Conservation (phyloP, 2,329 filamentous ascomycete genomes). For the Plenodomus lindquistii region DNA sequence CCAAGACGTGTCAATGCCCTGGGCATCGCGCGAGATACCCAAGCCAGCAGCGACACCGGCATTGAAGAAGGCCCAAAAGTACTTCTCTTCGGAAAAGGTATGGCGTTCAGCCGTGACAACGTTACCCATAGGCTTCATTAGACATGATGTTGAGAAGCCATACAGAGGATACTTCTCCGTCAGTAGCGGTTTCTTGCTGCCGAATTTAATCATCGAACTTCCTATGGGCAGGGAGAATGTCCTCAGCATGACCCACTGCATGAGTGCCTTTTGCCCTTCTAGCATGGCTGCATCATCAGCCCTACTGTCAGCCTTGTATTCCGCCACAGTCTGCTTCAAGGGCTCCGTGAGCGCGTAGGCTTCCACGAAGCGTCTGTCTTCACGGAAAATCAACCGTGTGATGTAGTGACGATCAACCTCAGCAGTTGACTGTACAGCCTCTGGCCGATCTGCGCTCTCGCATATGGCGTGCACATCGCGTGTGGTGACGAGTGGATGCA, state of each 20-base stretch:
- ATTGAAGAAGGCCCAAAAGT: constrained; percentile 98
- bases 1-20: constrained; percentile 97
- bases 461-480: constrained; percentile 81
- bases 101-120: constrained; percentile 91
- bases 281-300: constrained; percentile 87
- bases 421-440: constrained; percentile 74
- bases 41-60: constrained; percentile 92
- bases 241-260: constrained; percentile 81
- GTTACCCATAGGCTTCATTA: constrained; percentile 89
- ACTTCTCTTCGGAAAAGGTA: constrained; percentile 90
- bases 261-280: constrained; percentile 89
- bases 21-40: constrained; percentile 84
- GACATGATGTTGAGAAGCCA: constrained; percentile 88
- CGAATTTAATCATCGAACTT: constrained; percentile 84
- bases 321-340: constrained; percentile 75
- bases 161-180: constrained; percentile 90
- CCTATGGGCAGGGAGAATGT: constrained; percentile 89
- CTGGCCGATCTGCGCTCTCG: constrained; percentile 64
- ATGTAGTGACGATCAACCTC: constrained; percentile 81
- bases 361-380: constrained; percentile 88
- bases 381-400: constrained; percentile 84
- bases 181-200: constrained; percentile 81
- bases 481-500: constrained; percentile 20
- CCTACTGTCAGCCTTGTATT: constrained; percentile 71
- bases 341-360: constrained; percentile 85